phyloP scores from a whole-genome alignment of 768 basidiomycete species.

The Boletellus sp. region DNA sequence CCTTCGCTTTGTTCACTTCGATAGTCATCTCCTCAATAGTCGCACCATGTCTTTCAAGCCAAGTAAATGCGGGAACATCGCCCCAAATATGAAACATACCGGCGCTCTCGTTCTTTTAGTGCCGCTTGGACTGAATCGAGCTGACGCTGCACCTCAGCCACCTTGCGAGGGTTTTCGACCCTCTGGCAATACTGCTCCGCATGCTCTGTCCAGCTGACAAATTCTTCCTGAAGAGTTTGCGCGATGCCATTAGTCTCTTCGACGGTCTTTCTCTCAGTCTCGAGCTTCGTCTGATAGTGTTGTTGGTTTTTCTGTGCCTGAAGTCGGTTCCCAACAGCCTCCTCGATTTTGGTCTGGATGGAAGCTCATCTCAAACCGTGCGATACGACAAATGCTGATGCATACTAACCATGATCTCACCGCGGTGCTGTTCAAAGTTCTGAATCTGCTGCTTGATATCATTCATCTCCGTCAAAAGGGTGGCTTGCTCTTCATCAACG shows the following conservation, averaged over 20 bases:
- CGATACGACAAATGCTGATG: neutral
- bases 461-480: conserved; percentile 42
- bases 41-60: conserved; percentile 58
- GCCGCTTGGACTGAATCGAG: conserved; percentile 63
- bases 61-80: conserved; percentile 1
- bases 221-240: conserved; percentile 57
- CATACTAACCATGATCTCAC: conserved; percentile 42
- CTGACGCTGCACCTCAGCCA: conserved; percentile 52
- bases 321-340: conserved; percentile 47
- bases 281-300: conserved; percentile 52
- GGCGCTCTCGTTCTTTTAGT: conserved; percentile 61
- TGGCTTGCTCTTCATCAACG: conserved; percentile 43
- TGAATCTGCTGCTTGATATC: conserved; percentile 46
- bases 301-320: conserved; percentile 45
- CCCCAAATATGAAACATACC: conserved; percentile 35
- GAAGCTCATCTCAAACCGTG: neutral
- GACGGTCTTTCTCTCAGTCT: conserved; percentile 45
- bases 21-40: conserved; percentile 73
- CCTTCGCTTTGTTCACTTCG: conserved; percentile 63
- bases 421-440: conserved; percentile 46
- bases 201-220: conserved; percentile 59
- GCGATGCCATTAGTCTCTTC: conserved; percentile 42
- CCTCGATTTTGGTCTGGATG: conserved; percentile 47
- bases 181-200: conserved; percentile 62
- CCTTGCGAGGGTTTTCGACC: conserved; percentile 54